Base-by-base conservation (phyloP, 352 stramenopile species). In the Globisporangium yorkense region DNA sequence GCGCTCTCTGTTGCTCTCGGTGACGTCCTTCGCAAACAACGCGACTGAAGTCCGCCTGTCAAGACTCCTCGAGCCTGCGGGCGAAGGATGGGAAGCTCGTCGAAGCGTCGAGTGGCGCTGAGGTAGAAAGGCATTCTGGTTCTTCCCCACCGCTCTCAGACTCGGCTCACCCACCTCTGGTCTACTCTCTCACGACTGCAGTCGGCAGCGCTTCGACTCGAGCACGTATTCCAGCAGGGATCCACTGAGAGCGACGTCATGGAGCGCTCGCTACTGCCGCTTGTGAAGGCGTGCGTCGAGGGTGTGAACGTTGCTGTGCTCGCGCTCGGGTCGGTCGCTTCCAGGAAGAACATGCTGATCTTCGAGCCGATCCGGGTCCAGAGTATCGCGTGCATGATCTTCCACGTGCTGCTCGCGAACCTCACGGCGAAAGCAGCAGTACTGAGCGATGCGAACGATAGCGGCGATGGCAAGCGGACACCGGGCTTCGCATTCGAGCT, bases 271-370 rank as follows among this genome's bases (percentile, higher is more conserved):
- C 41, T 89, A 8, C 54, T 63, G 4, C 55, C 74, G 15, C 59
- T 89, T 5, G 49, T 74, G 4, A 68, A 70, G 8, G 72, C 76
- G 0, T 77, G 63, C 12, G 67, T 70, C 2, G 74, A 89, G 62
- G 79, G 76, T 20, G 72, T 89, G 33, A 82, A 87, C 55, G 70
- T 68, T 7, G 64, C 68, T 5, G 51, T 80, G 16, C 65, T 89
- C 0, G 67, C 63, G 2, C 31, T 85, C 18, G 77, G 79, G 12
- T 81, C 76, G 33, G 57, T 64, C 0, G 66, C 68, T 43, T 65
- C 72, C 6, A 58, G 55, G 27, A 81, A 75, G 48, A 73, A 50
- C 43, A 65, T 65, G 6, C 52, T 80, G 31, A 31, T 89, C 5
- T 80, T 85, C 39, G 61, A 63, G 20, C 63, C 56, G 13, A 70